Base-by-base conservation (phyloP, 164 flowering plant genomes). In the Tetrastigma voinierianum region DNA sequence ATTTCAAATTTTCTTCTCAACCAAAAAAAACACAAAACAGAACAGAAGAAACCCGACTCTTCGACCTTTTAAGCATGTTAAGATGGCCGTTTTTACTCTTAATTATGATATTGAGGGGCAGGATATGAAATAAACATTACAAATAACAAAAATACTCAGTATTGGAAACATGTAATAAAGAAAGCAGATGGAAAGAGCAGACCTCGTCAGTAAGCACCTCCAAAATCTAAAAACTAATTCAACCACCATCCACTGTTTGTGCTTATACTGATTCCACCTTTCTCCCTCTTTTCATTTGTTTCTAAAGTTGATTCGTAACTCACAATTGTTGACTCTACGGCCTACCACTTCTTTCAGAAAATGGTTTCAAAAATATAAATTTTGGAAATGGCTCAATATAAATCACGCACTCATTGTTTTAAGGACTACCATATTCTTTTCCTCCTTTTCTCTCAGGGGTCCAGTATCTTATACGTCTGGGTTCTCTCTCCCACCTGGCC, bases 151-250 rank as follows among this genome's bases (percentile, higher is more conserved):
- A 73, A 32, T 10, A 61, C 46, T 17, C 16, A 44, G 18, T 18
- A 51, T 14, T 32, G 47, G 4, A 16, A 54, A 10, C 15, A 58
- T 21, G 14, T 40, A 48, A 48, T 7, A 51, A 60, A 32, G 40
- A 32, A 32, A 32, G 40, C 40, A 32, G 40, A 60, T 44, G 24
- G 54, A 3, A 56, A 71, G 9, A 23, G 21, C 66, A 49, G 14
- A 91, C 99, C 96, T 95, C 99, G 44, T 92, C 98, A 67, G 87
- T 88, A n/a, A 44, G 94, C 97, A 60, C 83, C 78, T 96, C 99
- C 77, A 96, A 83, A 89, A 96, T 61, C 98, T 97, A 61, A 98
- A 94, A 98, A 92, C 69, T n/a, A 96, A 97, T 70, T 93, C 56
- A 92, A 91, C 58, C 86, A 71, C 83, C 81, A 46, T 90, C 96